Evolutionary conservation across 2,329 filamentous ascomycete species (phyloP), one percentile per base, ranked within the genome.

Genomic region (Esteya vermicola): DNA sequence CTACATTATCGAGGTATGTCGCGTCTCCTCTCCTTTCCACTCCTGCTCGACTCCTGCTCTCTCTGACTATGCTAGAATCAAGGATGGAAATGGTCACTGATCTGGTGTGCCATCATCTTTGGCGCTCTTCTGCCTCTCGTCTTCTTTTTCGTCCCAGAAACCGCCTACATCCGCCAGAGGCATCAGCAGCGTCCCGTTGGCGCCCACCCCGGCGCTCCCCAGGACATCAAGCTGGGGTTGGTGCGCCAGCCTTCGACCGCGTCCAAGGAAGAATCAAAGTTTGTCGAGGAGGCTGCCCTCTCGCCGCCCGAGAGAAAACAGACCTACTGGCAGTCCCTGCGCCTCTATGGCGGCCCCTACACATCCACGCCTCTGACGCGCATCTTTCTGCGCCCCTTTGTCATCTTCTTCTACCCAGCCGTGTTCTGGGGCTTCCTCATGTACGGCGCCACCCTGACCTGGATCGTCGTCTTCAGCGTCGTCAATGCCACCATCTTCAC

Each of bases 401-500:
- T 67, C 4, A 57, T 71, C 36, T 63, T 69, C 47, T 60, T 62
- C 38, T 72, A 70, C 41, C 58, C 68, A 0, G 66, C 62, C 7
- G 65, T 71, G 4, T 53, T 67, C 13, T 70, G 64, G 63, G 61
- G 61, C 16, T 65, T 69, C 33, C 46, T 70, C 14, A 51, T 68
- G 7, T 69, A 68, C 46, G 67, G 66, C 35, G 39, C 50, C 3
- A 50, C 51, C 0, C 39, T 54, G 27, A 54, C 53, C 9, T 56
- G 53, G 52, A 50, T 55, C 33, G 52, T 56, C 18, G 61, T 68
- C 39, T 64, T 68, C 48, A 59, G 56, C 36, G 61, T 69, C 32
- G 60, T 67, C 42, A 65, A 68, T 48, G 60, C 60, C 7, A 57
- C 65, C 47, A 67, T 70, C 45, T 70, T 70, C 51, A 61, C 59